A percentile compares a stretch with the other conserved stretches of the same genome.
phyloP scores from a whole-genome alignment of 2,329 filamentous ascomycete species.

The Cryphonectria nitschkei region DNA sequence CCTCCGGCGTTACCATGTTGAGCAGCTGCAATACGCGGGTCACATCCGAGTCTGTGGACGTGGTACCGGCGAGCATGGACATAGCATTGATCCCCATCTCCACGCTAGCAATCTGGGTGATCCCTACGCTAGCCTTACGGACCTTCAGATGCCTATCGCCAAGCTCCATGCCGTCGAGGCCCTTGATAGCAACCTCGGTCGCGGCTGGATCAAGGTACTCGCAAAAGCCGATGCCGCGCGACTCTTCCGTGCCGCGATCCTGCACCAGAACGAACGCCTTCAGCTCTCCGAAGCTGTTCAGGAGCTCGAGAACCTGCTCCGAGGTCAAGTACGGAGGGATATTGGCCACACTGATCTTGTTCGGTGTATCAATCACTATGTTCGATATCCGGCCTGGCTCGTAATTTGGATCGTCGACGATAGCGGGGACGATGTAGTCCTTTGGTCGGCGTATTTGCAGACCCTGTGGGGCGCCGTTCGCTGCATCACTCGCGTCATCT shows the following conservation, averaged over 20 bases:
- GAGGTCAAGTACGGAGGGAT: constrained; percentile 87
- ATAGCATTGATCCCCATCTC: constrained; percentile 98
- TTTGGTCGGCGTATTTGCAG: constrained; percentile 85
- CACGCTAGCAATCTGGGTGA: constrained; percentile 87
- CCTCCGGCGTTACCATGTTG: constrained; percentile 98
- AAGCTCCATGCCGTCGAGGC: constrained; percentile 90
- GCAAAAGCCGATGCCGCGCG: constrained; percentile 92
- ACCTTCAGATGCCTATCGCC: constrained; percentile 87
- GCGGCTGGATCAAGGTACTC: constrained; percentile 81
- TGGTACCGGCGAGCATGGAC: constrained; percentile 94
- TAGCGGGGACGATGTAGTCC: constrained; percentile 91
- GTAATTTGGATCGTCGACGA: constrained; percentile 72
- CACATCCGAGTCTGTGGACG: constrained; percentile 75
- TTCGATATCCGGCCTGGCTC: constrained; percentile 78
- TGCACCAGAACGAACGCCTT: constrained; percentile 92
- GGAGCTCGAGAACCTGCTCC: constrained; percentile 87
- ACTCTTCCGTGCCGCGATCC: constrained; percentile 82
- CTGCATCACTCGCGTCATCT: constrained; percentile 61
- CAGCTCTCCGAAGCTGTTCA: constrained; percentile 88
- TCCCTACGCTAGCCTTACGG: constrained; percentile 85
- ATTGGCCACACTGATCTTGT: constrained; percentile 93
- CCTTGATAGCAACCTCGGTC: constrained; percentile 86
- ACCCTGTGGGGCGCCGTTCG: constrained; percentile 54
- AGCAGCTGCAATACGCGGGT: constrained; percentile 87
- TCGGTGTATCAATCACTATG: constrained; percentile 85